phyloP scores from a whole-genome alignment of 768 basidiomycete species.

The Sutorius australiensis region DNA sequence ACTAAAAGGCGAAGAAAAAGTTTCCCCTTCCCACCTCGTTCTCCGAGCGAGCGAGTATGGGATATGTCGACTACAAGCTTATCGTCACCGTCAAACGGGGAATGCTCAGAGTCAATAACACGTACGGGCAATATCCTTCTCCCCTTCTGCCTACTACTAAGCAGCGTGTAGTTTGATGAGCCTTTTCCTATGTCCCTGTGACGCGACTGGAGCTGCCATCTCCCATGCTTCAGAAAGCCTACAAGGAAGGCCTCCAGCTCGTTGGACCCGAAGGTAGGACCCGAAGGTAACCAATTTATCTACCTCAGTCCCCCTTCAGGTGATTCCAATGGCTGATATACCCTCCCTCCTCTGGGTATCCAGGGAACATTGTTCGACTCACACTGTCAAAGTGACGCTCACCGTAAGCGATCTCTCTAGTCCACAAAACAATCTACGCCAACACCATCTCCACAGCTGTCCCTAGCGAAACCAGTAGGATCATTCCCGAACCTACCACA shows the following conservation, averaged over 20 bases:
- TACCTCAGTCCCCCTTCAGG: conserved; percentile 11
- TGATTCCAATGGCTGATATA: conserved; percentile 41
- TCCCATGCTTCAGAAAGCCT: conserved; percentile 34
- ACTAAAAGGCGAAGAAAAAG: conserved; percentile 33
- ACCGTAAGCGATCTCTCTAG: conserved; percentile 25
- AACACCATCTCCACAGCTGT: conserved; percentile 33
- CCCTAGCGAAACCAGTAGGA: conserved; percentile 47
- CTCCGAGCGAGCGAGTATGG: conserved; percentile 51
- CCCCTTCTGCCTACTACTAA: not conserved
- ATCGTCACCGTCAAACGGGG: conserved; percentile 48
- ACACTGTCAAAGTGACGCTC: conserved; percentile 26
- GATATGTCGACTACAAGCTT: conserved; percentile 55
- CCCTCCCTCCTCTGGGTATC: conserved; percentile 29
- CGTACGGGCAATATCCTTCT: conserved; percentile 29
- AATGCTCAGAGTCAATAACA: conserved; percentile 47
- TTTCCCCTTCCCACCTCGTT: conserved; percentile 52
- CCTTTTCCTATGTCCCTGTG: conserved; percentile 33
- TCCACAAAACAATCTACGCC: not conserved
- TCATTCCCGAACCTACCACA: not conserved
- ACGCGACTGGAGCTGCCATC: conserved; percentile 35
- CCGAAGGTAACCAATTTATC: not conserved
- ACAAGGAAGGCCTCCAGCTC: conserved; percentile 29
- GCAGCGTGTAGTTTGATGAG: conserved; percentile 25
- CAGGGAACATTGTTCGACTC: conserved; percentile 36
- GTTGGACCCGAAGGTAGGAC: conserved; percentile 32